phyloP scores from a whole-genome alignment of 345 rosid genomes.

The Mallotus nudiflorus region DNA sequence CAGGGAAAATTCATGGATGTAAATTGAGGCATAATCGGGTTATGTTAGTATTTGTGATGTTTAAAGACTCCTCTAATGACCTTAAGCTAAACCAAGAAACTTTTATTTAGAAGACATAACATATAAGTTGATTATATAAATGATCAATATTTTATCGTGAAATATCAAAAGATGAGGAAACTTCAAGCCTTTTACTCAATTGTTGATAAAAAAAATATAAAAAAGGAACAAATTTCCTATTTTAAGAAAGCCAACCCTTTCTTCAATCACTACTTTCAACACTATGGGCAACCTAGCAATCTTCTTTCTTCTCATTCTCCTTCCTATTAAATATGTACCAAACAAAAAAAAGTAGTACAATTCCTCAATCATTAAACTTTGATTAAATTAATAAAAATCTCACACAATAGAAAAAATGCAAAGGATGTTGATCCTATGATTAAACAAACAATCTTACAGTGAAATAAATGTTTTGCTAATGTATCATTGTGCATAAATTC shows the following conservation, averaged over 20 bases:
- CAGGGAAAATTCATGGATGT: too few relatives aligned
- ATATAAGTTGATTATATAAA: constrained; percentile 22
- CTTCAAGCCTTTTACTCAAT: not conserved
- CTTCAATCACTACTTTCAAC: constrained; percentile 20
- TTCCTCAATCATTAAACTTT: too few relatives aligned
- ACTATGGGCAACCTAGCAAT: constrained; percentile 31
- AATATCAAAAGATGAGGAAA: not conserved
- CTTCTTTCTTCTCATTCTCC: constrained; percentile 39
- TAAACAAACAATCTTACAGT: constrained; percentile 38
- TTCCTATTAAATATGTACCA: constrained; percentile 28
- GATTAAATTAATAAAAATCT: too few relatives aligned
- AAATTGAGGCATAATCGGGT: too few relatives aligned
- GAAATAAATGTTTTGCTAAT: constrained; percentile 49
- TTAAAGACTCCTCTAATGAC: constrained; percentile 2
- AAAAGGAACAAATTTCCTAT: not conserved
- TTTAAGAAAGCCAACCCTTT: constrained; percentile 17
- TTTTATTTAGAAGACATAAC: not conserved
- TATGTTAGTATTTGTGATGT: too few relatives aligned
- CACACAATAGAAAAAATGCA: too few relatives aligned
- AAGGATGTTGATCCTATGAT: too few relatives aligned
- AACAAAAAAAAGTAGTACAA: too few relatives aligned
- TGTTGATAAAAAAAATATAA: not conserved
- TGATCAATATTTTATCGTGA: constrained; percentile 2
- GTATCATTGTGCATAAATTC: constrained; percentile 53
- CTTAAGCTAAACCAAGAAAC: not conserved